These are phyloP conservation scores for Zygnema circumcarinatum DNA, from an alignment of 139 green algal genomes.

Conservation along the genomic window DNA sequence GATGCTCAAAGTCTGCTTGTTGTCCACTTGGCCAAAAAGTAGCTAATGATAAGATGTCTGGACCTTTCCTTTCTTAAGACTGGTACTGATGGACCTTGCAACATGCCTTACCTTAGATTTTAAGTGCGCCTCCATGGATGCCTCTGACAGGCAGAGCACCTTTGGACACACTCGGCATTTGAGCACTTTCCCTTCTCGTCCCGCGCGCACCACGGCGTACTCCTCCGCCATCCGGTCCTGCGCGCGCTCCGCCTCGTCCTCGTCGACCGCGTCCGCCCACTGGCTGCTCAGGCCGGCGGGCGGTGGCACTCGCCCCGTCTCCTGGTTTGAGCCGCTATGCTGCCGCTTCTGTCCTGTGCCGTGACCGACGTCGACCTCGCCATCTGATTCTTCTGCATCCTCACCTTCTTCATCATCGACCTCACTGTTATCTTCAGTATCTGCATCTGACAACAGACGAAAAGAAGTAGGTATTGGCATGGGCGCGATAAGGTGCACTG, in stretches of 20 bases:
- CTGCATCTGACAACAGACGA: not conserved
- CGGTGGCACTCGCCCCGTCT: not conserved
- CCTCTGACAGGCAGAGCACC: not conserved
- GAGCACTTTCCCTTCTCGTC: conserved; percentile 1
- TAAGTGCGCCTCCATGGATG: conserved; percentile 11
- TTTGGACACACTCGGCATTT: conserved; percentile 24
- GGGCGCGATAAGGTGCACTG: too few relatives aligned
- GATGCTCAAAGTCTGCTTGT: not conserved
- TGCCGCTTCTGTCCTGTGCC: not conserved
- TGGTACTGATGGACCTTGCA: not conserved
- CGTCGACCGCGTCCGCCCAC: not conserved
- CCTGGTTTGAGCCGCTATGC: not conserved
- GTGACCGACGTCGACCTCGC: not conserved
- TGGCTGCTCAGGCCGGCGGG: not conserved
- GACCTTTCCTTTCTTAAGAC: conserved; percentile 3
- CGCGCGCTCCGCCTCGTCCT: conserved; percentile 1
- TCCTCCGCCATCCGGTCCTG: not conserved
- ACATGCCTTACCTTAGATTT: not conserved
- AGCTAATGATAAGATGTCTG: not conserved
- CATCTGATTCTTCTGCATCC: conserved; percentile 3
- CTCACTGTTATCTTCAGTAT: not conserved
- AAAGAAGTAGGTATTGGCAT: too few relatives aligned
- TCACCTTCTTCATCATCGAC: not conserved
- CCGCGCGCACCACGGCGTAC: not conserved
- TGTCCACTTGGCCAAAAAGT: not conserved